Base-by-base conservation (phyloP, 1,284 basidiomycete species). In the Amylostereum areolatum region DNA sequence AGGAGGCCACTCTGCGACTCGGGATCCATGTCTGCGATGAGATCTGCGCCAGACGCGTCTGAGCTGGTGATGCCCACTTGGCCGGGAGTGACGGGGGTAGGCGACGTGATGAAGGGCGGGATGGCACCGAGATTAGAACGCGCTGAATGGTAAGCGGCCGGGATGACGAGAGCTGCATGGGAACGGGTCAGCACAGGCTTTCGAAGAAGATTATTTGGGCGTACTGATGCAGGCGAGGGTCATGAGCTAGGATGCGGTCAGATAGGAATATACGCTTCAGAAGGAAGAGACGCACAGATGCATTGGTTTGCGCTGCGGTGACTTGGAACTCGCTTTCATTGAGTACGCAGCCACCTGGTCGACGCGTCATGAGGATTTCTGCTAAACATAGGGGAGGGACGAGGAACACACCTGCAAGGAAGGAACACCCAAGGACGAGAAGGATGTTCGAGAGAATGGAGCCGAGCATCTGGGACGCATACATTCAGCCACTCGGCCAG, bases 371-470 rank as follows among this genome's bases (percentile, higher is more conserved):
- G 41, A 53, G 12, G 58, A 42, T 6, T 43, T 28, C 25, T 27
- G 28, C 29, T 39, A 6, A n/a, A 36, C 28, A 31, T n/a, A 24
- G 31, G 2, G 4, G 27, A 35, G 9, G 12, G 31, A 29, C 6
- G 48, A 44, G 43, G 9, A 24, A 55, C 62, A 35, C 52, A 77
- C 82, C 89, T 53, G 86, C 89, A 44, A 93, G 72, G 73, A 92
- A 94, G 25, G 89, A 91, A 68, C 88, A 92, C 24, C 92, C 92
- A 5, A 95, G 71, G 11, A 96, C 92, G 31, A 95, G 76, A 4
- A 95, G 77, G 47, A 93, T 75, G 66, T 96, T 96, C n/a, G 89
- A 92, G 29, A 96, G 68, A 48, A 96, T 89, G 12, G 85, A 89
- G 28, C 89, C 89, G 40, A 91, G 74, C 78, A 91, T 81, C 81